phyloP scores from a whole-genome alignment of 192 early-diverging fungal genomes.

The Jimgerdemannia flammicorona region DNA sequence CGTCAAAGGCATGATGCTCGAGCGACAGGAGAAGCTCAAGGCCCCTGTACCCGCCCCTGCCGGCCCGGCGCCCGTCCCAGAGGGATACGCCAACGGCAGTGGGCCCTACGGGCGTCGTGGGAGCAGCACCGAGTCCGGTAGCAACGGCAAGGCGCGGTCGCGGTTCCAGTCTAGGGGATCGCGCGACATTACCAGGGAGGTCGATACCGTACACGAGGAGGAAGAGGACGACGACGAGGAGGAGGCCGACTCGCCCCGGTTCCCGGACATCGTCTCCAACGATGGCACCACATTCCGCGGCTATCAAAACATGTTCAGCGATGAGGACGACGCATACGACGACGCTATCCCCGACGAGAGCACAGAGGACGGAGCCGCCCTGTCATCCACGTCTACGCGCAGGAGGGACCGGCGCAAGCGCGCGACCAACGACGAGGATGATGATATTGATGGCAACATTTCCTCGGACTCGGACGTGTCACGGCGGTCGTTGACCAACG shows the following conservation, averaged over 20 bases:
- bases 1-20: constrained; percentile 21
- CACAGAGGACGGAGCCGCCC: background rate
- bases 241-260: background rate
- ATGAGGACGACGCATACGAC: background rate
- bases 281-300: background rate
- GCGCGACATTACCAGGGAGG: background rate
- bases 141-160: background rate
- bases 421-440: constrained; percentile 7
- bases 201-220: background rate
- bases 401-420: background rate
- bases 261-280: background rate
- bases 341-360: background rate
- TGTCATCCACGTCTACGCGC: background rate
- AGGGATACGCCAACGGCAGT: background rate
- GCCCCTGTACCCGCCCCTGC: background rate
- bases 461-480: constrained; percentile 18
- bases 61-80: background rate
- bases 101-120: background rate
- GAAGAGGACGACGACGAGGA: background rate
- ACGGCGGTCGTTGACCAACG: background rate
- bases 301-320: background rate
- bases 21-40: constrained; percentile 14
- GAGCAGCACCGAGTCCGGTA: background rate
- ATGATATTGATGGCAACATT: background rate
- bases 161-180: too few relatives aligned